Percentiles rank a stretch among this genome's conserved stretches.
phyloP scores from a whole-genome alignment of 1,284 basidiomycete genomes.

The Melampsora larici-populina region DNA sequence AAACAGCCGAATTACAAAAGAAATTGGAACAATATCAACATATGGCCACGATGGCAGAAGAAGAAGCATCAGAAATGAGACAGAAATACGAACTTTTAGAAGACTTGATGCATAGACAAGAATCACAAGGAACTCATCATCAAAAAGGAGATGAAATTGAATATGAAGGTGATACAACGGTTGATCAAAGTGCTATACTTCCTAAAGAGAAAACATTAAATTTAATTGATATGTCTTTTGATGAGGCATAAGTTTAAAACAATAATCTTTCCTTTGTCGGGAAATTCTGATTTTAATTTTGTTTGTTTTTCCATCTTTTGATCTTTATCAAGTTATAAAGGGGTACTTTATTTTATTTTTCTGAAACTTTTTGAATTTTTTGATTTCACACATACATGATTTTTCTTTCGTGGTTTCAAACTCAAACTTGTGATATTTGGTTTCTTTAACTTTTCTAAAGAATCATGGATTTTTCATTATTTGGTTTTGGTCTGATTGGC shows the following conservation, averaged over 20 bases:
- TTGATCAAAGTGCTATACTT: background rate
- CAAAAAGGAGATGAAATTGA: background rate
- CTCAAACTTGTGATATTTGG: too few species aligned
- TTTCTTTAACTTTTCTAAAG: too few species aligned
- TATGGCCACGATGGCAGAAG: constrained; percentile 22
- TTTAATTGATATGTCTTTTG: background rate
- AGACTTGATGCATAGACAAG: constrained; percentile 27
- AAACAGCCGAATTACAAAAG: constrained; percentile 21
- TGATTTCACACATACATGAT: too few species aligned
- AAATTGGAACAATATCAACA: constrained; percentile 34
- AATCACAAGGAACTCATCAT: background rate
- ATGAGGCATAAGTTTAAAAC: background rate
- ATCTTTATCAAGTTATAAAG: too few species aligned
- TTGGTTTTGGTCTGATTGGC: too few species aligned
- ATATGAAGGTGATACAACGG: background rate
- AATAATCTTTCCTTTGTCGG: too few species aligned
- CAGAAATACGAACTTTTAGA: constrained; percentile 20
- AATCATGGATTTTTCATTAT: too few species aligned
- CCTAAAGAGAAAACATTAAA: background rate
- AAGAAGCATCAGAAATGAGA: constrained; percentile 23
- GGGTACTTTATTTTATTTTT: too few species aligned
- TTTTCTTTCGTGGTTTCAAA: too few species aligned
- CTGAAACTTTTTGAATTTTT: too few species aligned
- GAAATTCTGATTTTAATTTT: too few species aligned
- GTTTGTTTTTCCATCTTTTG: too few species aligned